phyloP scores from a whole-genome alignment of 2,329 filamentous ascomycete genomes.

The Macrophomina pseudophaseolina region DNA sequence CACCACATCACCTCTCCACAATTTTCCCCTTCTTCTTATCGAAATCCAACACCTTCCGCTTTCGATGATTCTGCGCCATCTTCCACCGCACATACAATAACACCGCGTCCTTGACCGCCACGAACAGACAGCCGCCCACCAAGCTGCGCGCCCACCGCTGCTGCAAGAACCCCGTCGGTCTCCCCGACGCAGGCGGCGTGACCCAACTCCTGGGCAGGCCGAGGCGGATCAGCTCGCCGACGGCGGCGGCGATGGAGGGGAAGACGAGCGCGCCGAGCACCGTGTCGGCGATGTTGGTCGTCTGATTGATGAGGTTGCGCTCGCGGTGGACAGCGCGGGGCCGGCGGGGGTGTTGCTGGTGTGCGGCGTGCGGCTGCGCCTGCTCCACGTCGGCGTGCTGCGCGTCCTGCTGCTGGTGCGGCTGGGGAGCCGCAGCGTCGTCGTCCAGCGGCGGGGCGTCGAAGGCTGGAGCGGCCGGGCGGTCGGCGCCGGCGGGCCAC shows the following conservation, averaged over 20 bases:
- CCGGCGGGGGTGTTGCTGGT: constrained; percentile 30
- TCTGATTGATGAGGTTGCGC: constrained; percentile 58
- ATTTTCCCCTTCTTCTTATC: constrained; percentile 32
- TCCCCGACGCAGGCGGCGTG: constrained; percentile 50
- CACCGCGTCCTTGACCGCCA: constrained; percentile 76
- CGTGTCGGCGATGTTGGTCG: constrained; percentile 62
- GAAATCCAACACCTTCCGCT: constrained; percentile 52
- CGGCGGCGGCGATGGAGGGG: constrained; percentile 77
- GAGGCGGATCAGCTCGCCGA: constrained; percentile 75
- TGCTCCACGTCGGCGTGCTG: background rate
- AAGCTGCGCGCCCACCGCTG: constrained; percentile 88
- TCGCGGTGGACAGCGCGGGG: constrained; percentile 41
- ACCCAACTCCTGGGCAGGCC: constrained; percentile 70
- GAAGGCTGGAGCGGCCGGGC: constrained; percentile 23
- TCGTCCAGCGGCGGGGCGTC: constrained; percentile 39
- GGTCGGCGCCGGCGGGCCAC: constrained; percentile 19
- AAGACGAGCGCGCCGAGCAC: constrained; percentile 76
- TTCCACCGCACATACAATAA: constrained; percentile 63
- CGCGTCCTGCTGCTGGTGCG: constrained; percentile 36
- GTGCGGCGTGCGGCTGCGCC: background rate
- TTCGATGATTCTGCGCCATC: constrained; percentile 55
- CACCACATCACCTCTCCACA: constrained; percentile 1
- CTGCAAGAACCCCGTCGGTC: constrained; percentile 65
- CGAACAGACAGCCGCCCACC: constrained; percentile 84
- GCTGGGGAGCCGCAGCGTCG: constrained; percentile 32